Percentiles rank a stretch among this genome's conserved stretches.
Conservation (phyloP, 2,329 filamentous ascomycete genomes). For the Didymella keratinophila region DNA sequence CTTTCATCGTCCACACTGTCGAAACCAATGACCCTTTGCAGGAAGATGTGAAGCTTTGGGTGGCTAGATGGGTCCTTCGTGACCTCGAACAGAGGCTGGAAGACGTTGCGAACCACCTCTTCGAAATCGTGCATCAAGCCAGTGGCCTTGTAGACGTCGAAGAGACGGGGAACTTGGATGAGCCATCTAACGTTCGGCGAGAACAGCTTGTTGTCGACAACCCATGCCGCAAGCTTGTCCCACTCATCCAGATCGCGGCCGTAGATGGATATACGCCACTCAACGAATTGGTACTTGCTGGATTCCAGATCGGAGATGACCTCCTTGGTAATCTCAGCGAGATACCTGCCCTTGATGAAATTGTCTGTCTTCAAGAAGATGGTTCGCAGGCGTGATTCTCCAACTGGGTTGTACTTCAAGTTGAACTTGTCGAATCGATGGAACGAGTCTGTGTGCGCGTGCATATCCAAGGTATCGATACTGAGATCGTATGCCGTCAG, state of each 20-base stretch:
- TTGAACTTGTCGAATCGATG: constrained; percentile 99
- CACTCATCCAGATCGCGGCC: constrained; percentile 91
- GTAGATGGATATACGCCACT: constrained; percentile 98
- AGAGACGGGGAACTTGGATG: constrained; percentile 92
- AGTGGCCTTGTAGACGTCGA: constrained; percentile 92
- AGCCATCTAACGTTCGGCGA: constrained; percentile 98
- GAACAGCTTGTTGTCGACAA: constrained; percentile 97
- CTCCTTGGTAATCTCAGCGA: constrained; percentile 97
- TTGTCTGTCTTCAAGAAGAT: constrained; percentile 99
- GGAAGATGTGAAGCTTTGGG: constrained; percentile 91
- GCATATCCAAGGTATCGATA: constrained; percentile 99
- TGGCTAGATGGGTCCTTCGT: constrained; percentile 86
- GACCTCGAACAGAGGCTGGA: constrained; percentile 92
- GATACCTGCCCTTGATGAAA: constrained; percentile 91
- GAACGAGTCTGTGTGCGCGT: constrained; percentile 96
- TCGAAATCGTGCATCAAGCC: constrained; percentile 89
- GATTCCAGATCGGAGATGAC: constrained; percentile 97
- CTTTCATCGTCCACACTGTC: constrained; percentile 98
- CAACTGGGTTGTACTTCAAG: constrained; percentile 96
- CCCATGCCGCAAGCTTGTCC: constrained; percentile 97
- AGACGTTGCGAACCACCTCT: constrained; percentile 88
- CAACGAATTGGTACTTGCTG: constrained; percentile 99
- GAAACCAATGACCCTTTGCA: constrained; percentile 95
- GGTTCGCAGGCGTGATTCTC: constrained; percentile 92
- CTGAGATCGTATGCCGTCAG: constrained; percentile 96